Conservation (phyloP, 805 yeast genomes). For the Ogataea nitratoaversa region DNA sequence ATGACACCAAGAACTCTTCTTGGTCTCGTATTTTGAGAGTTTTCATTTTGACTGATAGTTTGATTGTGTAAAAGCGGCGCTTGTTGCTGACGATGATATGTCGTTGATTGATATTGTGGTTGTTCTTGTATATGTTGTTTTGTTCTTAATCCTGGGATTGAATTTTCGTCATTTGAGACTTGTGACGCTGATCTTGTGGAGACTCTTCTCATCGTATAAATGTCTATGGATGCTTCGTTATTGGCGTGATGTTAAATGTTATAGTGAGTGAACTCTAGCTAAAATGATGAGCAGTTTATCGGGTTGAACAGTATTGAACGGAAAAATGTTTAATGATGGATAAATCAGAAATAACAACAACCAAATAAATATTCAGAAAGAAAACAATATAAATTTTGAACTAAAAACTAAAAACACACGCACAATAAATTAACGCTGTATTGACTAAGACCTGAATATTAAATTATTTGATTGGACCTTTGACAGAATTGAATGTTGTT, state of each 20-base stretch:
- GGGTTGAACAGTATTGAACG: neutral
- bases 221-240: neutral
- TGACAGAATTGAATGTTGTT: too few relatives aligned
- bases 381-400: too few relatives aligned
- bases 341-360: neutral
- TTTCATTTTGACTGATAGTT: neutral
- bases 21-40: conserved; percentile 3
- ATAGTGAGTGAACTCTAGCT: neutral
- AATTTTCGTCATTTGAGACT: conserved; percentile 23
- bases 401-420: too few relatives aligned
- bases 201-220: conserved; percentile 14
- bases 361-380: too few relatives aligned
- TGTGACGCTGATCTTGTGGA: conserved; percentile 14
- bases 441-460: too few relatives aligned
- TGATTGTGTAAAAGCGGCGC: neutral
- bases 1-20: conserved; percentile 28
- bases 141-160: conserved; percentile 3
- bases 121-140: conserved; percentile 2
- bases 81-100: conserved; percentile 5
- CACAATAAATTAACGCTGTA: too few relatives aligned
- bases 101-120: neutral
- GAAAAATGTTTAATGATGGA: neutral
- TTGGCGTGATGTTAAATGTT: conserved; percentile 2
- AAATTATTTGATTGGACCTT: too few relatives aligned
- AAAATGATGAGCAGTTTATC: neutral